These are phyloP conservation scores for Avena insularis DNA, from an alignment of 176 grass and related monocot genomes.

Conservation along the genomic window DNA sequence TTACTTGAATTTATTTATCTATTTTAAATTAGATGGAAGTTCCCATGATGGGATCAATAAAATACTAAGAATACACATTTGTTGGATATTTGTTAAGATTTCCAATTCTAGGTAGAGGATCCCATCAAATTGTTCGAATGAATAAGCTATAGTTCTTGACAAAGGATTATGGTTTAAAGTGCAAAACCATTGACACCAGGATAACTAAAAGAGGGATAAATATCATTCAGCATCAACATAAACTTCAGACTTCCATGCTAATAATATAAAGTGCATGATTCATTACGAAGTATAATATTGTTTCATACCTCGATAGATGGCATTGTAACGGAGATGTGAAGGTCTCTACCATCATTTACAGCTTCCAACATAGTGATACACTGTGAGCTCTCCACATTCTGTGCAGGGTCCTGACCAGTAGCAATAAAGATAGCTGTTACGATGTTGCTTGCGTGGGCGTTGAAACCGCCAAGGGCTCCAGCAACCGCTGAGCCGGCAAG, in stretches of 20 bases:
- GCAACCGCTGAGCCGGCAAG: slow-evolving; percentile 93
- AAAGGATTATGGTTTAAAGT: neutral
- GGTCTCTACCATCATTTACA: slow-evolving; percentile 84
- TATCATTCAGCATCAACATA: slow-evolving; percentile 13
- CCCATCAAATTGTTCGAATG: slow-evolving; percentile 3
- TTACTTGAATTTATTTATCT: neutral
- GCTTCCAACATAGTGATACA: slow-evolving; percentile 98
- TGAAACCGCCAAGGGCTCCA: slow-evolving; percentile 94
- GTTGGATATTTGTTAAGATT: neutral
- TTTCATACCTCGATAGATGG: slow-evolving; percentile 90
- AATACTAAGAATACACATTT: neutral
- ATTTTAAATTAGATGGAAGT: neutral
- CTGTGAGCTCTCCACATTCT: slow-evolving; percentile 96
- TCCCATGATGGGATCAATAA: neutral
- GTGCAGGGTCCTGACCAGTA: slow-evolving; percentile 95
- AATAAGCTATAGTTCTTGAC: slow-evolving; percentile 4
- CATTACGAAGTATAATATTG: neutral
- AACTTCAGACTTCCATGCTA: neutral
- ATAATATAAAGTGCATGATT: neutral
- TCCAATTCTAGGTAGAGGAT: neutral
- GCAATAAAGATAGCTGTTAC: slow-evolving; percentile 91
- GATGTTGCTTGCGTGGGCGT: slow-evolving; percentile 97
- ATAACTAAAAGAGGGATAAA: slow-evolving; percentile 3
- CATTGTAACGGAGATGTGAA: slow-evolving; percentile 96
- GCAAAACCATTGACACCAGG: neutral